Base-by-base conservation (phyloP, 441 rosid species). In the Dalechampia spathulata region DNA sequence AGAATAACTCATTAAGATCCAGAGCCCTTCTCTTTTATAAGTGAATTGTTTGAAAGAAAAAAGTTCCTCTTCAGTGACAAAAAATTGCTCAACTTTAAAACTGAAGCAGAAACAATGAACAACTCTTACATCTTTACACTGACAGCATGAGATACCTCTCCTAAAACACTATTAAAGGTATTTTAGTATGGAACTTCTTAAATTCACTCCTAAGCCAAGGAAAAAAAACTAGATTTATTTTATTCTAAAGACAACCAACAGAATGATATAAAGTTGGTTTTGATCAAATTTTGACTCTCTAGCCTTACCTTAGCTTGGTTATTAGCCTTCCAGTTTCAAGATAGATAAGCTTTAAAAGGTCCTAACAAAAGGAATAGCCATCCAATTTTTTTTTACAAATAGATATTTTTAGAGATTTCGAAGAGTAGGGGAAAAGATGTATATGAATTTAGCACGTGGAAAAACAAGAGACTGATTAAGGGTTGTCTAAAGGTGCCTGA, bases 1-100 rank as follows among this genome's bases (percentile, higher is more conserved):
- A 56, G 46, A 62, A 40, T 41, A 40, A 40, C 12, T 14, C 19
- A 13, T 30, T 14, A 60, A 40, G 37, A 36, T 40, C 41, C 27
- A 6, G 10, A 13, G 28, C 28, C 27, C 30, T 17, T 44, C 28
- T 28, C 25, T 20, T 49, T 44, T 10, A 2, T 12, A 44, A 15
- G 36, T 19, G 30, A 45, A 62, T 19, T 27, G 25, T 21, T 36
- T 20, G 34, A 25, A 36, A 14, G 17, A 25, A 47, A 32, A 37
- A 53, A 22, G 39, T 40, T 30, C 52, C 19, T 6, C 3, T 49
- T 46, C 4, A 7, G 26, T 27, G 39, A 56, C 39, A 37, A 52
- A 43, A 19, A 52, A 56, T 5, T n/a, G 8, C 17, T 42, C 7
- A 49, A 12, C 2, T 4, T 2, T 21, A 7, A 15, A 27, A 27